Evolutionary conservation across 768 basidiomycete genomes (phyloP).

Genomic region (Solioccasus polychromus): DNA sequence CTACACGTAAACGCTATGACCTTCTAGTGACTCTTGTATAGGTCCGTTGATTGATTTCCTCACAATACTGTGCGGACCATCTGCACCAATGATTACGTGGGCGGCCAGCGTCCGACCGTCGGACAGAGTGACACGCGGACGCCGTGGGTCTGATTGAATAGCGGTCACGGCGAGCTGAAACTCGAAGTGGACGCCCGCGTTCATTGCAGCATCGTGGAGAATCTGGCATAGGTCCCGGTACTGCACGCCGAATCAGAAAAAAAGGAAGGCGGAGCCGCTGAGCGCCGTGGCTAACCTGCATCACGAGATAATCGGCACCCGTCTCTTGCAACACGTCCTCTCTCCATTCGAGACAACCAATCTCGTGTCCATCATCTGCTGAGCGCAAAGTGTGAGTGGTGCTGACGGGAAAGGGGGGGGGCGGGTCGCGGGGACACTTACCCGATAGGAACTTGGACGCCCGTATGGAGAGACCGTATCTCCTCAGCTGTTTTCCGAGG

Average conservation of each 20-base stretch:
- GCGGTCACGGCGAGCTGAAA: constrained; percentile 39
- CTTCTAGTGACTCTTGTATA: constrained; percentile 25
- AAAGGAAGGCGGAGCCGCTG: background rate
- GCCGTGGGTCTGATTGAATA: constrained; percentile 31
- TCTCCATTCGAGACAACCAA: constrained; percentile 48
- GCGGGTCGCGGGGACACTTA: constrained; percentile 8
- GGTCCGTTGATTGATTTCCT: constrained; percentile 35
- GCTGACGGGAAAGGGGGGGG: background rate
- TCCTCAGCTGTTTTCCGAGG: constrained; percentile 41
- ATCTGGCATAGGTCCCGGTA: constrained; percentile 53
- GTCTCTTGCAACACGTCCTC: constrained; percentile 49
- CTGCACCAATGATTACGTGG: constrained; percentile 62
- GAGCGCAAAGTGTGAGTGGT: constrained; percentile 8
- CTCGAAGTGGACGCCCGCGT: constrained; percentile 49
- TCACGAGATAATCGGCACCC: constrained; percentile 52
- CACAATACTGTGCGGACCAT: constrained; percentile 51
- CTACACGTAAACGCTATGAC: constrained; percentile 46
- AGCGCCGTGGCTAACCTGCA: constrained; percentile 37
- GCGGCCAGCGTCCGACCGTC: constrained; percentile 45
- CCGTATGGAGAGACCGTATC: constrained; percentile 30
- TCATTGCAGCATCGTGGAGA: constrained; percentile 44
- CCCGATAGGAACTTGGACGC: constrained; percentile 24
- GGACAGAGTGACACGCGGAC: constrained; percentile 34
- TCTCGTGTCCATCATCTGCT: constrained; percentile 43
- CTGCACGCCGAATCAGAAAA: constrained; percentile 29